A percentile compares a stretch with the other conserved stretches of the same genome.
phyloP scores from a whole-genome alignment of 148 eudicot genomes.

The Rhododendron ovatum region DNA sequence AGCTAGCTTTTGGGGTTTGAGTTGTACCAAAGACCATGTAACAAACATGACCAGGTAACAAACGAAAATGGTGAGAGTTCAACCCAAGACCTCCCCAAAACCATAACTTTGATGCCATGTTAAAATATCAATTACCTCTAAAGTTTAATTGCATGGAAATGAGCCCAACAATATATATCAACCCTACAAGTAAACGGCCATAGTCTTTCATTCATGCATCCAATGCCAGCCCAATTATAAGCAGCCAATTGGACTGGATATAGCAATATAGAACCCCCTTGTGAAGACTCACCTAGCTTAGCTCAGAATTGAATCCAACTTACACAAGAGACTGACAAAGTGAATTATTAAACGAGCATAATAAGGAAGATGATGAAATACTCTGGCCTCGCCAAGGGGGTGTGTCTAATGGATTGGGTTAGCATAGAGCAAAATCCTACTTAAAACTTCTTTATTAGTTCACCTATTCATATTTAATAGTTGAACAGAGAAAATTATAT shows the following conservation, averaged over 20 bases:
- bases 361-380: background rate
- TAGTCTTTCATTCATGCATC: background rate
- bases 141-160: background rate
- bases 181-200: background rate
- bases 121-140: background rate
- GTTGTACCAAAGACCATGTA: no score
- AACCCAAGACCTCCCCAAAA: background rate
- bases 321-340: background rate
- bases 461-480: background rate
- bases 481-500: background rate
- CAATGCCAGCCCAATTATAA: background rate
- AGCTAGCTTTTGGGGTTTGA: no score
- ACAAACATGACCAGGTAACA: background rate
- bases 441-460: background rate
- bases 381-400: background rate
- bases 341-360: background rate
- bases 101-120: background rate
- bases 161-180: background rate
- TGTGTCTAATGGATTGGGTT: background rate
- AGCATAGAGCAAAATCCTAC: background rate
- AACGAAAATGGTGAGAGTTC: background rate
- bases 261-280: background rate
- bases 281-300: background rate
- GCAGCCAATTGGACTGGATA: background rate
- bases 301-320: background rate